These are phyloP conservation scores for Dalbergia cochinchinensis DNA, from an alignment of 306 rosid genomes.

Conservation along the genomic window DNA sequence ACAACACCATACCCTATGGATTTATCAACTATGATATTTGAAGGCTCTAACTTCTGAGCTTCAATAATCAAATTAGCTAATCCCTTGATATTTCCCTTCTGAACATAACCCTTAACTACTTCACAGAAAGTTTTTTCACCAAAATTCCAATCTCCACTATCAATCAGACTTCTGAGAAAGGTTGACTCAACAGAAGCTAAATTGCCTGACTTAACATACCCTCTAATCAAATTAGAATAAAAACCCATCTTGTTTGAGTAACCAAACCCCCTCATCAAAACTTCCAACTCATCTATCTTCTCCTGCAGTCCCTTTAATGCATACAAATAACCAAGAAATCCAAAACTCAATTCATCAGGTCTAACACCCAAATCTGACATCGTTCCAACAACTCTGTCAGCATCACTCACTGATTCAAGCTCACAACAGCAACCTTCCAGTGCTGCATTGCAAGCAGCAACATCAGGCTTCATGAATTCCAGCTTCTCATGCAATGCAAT, in stretches of 20 bases:
- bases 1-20: conserved; percentile 79
- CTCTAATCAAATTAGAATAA: conserved; percentile 67
- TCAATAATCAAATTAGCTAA: conserved; percentile 73
- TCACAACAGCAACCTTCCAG: conserved; percentile 79
- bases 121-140: conserved; percentile 70
- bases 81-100: conserved; percentile 64
- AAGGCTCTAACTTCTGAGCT: conserved; percentile 78
- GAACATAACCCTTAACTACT: conserved; percentile 72
- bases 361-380: conserved; percentile 71
- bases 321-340: conserved; percentile 84
- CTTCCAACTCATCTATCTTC: conserved; percentile 69
- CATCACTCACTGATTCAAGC: conserved; percentile 75
- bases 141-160: conserved; percentile 56
- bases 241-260: conserved; percentile 53
- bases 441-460: conserved; percentile 86
- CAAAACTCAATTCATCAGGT: conserved; percentile 83
- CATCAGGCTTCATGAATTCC: conserved; percentile 76
- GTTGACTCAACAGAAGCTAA: conserved; percentile 69
- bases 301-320: conserved; percentile 76
- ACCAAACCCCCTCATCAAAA: conserved; percentile 72
- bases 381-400: conserved; percentile 70
- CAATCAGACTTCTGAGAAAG: conserved; percentile 66
- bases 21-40: conserved; percentile 54
- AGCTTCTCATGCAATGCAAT: conserved; percentile 77
- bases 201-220: conserved; percentile 74